Conservation (phyloP, 2,329 filamentous ascomycete genomes). For the Trichoderma guizhouense region DNA sequence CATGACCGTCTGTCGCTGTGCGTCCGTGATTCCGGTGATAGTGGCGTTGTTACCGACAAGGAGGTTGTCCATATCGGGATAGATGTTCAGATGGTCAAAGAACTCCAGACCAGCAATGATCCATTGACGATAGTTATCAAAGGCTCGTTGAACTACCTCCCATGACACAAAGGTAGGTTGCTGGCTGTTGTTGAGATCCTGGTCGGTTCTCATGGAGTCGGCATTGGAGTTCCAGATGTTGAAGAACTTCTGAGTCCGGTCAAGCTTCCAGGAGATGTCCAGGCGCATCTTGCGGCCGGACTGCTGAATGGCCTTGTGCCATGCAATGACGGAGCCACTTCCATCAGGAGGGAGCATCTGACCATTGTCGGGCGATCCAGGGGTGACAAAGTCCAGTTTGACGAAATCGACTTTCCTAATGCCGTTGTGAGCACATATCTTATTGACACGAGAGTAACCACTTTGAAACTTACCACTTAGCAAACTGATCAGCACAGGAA, state of each 20-base stretch:
- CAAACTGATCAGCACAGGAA: slow-evolving; percentile 21
- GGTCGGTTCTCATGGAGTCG: slow-evolving; percentile 24
- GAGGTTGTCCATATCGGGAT: slow-evolving; percentile 23
- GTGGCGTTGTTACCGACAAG: slow-evolving; percentile 20
- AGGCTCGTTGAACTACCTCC: slow-evolving; percentile 21
- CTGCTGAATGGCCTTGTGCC: slow-evolving; percentile 22
- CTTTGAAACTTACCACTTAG: slow-evolving; percentile 19
- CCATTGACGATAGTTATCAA: slow-evolving; percentile 24
- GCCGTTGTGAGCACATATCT: neutral
- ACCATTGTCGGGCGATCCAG: slow-evolving; percentile 23
- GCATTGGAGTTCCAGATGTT: slow-evolving; percentile 22
- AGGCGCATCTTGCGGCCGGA: slow-evolving; percentile 22
- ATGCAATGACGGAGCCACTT: slow-evolving; percentile 21
- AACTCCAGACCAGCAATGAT: slow-evolving; percentile 21
- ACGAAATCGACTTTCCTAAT: slow-evolving; percentile 22
- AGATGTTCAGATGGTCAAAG: slow-evolving; percentile 19
- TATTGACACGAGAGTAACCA: neutral
- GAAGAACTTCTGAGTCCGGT: slow-evolving; percentile 22
- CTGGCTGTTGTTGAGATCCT: slow-evolving; percentile 23
- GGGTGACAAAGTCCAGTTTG: slow-evolving; percentile 24
- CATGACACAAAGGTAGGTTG: slow-evolving; percentile 19
- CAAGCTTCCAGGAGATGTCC: slow-evolving; percentile 24
- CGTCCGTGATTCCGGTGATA: slow-evolving; percentile 20
- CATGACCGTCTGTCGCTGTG: slow-evolving; percentile 22
- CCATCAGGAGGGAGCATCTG: slow-evolving; percentile 21